Evolutionary conservation across 2,329 filamentous ascomycete species (phyloP).

Genomic region (Nemania sp.): DNA sequence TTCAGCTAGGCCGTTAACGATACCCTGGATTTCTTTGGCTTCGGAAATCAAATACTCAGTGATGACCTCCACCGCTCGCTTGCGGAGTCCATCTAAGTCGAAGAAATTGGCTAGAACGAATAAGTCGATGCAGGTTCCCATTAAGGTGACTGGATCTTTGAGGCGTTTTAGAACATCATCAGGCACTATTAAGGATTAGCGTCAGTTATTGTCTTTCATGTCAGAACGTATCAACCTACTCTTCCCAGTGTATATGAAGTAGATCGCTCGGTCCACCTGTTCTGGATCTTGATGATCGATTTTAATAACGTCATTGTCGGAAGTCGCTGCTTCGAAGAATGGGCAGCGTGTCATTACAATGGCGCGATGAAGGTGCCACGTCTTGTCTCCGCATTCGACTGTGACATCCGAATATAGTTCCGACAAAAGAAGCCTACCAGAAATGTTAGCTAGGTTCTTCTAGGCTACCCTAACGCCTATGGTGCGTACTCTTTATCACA

Average conservation of each 20-base stretch:
- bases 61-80: background rate
- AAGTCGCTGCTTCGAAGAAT: background rate
- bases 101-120: background rate
- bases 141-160: background rate
- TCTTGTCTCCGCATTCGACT: background rate
- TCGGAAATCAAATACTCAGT: background rate
- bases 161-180: background rate
- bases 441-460: background rate
- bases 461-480: background rate
- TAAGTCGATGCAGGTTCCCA: background rate
- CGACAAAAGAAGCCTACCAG: background rate
- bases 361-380: background rate
- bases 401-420: background rate
- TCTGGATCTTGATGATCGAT: background rate
- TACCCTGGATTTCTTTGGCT: background rate
- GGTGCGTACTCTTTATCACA: background rate
- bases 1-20: background rate
- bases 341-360: background rate
- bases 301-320: background rate
- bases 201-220: background rate
- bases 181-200: background rate
- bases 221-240: background rate
- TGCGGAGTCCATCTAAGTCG: background rate
- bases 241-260: background rate
- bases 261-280: background rate